Evolutionary conservation across 805 yeast genomes (phyloP), one percentile per base, ranked within the genome.

Genomic region (Tetrapisispora arboricola): DNA sequence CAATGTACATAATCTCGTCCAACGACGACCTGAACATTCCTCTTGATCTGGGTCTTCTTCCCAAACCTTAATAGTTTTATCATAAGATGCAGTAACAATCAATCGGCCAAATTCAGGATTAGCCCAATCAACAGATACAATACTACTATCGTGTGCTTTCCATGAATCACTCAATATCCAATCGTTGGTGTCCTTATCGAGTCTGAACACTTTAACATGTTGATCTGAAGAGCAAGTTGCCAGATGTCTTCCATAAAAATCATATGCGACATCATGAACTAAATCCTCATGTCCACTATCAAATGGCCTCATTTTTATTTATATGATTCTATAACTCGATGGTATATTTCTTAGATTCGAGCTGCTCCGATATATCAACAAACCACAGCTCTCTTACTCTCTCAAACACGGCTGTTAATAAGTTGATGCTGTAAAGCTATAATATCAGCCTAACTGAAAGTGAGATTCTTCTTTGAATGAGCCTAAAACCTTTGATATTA

Each of bases 191-290:
- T 71, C 64, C 13, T 77, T 62, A 50, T 80, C 84, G 26, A 82
- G 66, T 56, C 84, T 90, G 58, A 87, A 92, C 25, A 92, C 88
- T 54, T 86, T 85, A 46, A 92, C 74, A 54, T 85, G 94, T 54
- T 88, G 96, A 63, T 92, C 98, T 0, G 94, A 84, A 4, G 96
- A 85, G 44, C 94, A 88, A 0, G 96, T 90, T 2, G 97, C 98
- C 42, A 92, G 68, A 46, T 87, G 84, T 41, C 79, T 76, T 1
- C 98, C 97, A 57, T 90, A 90, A 63, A 82, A 90, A 61, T 92
- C 95, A 61, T 88, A 92, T 17, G 85, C 79, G 19, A 88, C 77
- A 54, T 88, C 96, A 50, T 88, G 94, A 34, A 90, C 78, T 41
- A 90, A 71, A 60, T 92, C 98, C 53, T 86, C 95, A 60, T 92